phyloP scores from a whole-genome alignment of 352 stramenopile genomes.

The Blastocystis sp. region DNA sequence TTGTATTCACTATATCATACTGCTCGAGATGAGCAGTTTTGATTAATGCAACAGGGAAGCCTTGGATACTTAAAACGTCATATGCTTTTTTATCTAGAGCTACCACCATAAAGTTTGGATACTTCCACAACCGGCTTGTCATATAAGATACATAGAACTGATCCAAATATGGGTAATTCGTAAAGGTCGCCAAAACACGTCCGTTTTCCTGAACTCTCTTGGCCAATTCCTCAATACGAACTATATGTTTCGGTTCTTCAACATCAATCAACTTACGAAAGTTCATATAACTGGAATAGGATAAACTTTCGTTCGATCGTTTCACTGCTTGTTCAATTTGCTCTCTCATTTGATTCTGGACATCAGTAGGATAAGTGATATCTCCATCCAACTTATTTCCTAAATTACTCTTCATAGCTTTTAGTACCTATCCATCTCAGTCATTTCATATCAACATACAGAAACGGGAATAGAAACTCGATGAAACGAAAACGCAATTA shows the following conservation, averaged over 20 bases:
- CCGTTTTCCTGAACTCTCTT: neutral
- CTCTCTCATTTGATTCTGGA: neutral
- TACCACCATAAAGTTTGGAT: constrained; percentile 32
- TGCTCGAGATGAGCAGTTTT: neutral
- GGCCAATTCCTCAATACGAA: constrained; percentile 6
- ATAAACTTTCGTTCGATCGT: neutral
- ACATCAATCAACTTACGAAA: neutral
- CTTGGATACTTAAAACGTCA: neutral
- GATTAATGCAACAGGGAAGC: constrained; percentile 42
- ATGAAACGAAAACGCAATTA: too few relatives aligned
- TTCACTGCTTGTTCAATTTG: neutral
- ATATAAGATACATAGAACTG: constrained; percentile 22
- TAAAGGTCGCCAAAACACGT: constrained; percentile 17
- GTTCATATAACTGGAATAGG: neutral
- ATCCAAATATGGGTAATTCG: constrained; percentile 12
- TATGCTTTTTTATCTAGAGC: constrained; percentile 8
- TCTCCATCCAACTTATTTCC: too few relatives aligned
- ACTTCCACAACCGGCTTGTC: neutral
- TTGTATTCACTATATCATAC: neutral
- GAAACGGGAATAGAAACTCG: too few relatives aligned
- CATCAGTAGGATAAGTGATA: neutral
- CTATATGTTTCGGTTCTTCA: neutral
- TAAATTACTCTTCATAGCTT: too few relatives aligned
- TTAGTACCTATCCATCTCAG: too few relatives aligned
- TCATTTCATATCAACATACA: too few relatives aligned